A percentile compares a stretch with the other conserved stretches of the same genome.
Conservation (phyloP, 805 yeast species). For the Candida tallmaniae region DNA sequence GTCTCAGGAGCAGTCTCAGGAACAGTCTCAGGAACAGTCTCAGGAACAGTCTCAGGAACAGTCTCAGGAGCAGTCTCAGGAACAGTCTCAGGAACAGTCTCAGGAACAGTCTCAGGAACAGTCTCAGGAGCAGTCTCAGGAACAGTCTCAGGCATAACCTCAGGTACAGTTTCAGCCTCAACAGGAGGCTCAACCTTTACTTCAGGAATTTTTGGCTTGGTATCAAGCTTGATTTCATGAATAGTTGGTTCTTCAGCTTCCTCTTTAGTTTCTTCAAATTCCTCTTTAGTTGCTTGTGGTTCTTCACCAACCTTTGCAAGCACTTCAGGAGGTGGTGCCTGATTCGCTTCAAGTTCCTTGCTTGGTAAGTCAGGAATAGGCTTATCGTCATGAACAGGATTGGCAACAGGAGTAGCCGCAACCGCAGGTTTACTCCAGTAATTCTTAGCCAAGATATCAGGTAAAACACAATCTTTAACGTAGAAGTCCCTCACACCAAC, state of each 20-base stretch:
- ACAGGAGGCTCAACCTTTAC: constrained; percentile 1
- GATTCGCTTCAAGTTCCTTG: neutral
- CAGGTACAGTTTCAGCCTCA: too few relatives aligned
- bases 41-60: too few relatives aligned
- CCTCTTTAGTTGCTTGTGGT: constrained; percentile 2
- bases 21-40: constrained; percentile 6
- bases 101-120: too few relatives aligned
- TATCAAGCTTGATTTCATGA: too few relatives aligned
- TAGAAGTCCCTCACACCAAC: constrained; percentile 91
- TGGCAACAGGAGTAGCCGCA: constrained; percentile 7
- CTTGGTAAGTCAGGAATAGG: constrained; percentile 9
- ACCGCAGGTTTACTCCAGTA: constrained; percentile 27
- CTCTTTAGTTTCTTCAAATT: neutral
- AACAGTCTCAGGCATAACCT: constrained; percentile 5
- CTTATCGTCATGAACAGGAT: constrained; percentile 7
- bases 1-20: constrained; percentile 1
- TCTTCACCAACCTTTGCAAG: constrained; percentile 3
- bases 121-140: constrained; percentile 1
- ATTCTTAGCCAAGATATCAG: constrained; percentile 39
- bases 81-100: too few relatives aligned
- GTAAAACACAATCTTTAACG: constrained; percentile 49
- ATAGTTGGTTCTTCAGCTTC: too few relatives aligned
- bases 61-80: too few relatives aligned
- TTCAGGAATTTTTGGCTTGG: constrained; percentile 1
- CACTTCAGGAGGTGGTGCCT: neutral